Evolutionary conservation across 352 stramenopile genomes (phyloP).

Genomic region (Elongisporangium undulatum): DNA sequence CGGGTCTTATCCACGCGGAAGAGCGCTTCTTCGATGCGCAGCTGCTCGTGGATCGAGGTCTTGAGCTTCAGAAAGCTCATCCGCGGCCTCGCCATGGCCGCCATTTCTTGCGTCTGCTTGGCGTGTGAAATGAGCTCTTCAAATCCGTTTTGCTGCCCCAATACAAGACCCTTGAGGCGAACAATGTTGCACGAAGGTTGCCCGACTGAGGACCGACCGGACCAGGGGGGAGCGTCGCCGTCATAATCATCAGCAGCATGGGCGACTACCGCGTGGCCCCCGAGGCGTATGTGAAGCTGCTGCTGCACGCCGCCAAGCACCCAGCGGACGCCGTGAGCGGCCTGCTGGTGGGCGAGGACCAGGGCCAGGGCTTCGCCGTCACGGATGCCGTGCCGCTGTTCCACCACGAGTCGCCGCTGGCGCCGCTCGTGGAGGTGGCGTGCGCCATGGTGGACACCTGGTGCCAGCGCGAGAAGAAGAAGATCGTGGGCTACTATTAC

Average conservation of each 20-base stretch:
- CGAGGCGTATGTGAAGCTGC: slow-evolving; percentile 69
- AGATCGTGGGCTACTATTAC: slow-evolving; percentile 72
- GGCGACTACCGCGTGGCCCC: slow-evolving; percentile 59
- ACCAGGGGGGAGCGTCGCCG: too few relatives aligned
- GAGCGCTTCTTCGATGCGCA: slow-evolving; percentile 92
- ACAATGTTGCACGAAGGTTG: too few relatives aligned
- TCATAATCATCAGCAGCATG: slow-evolving; percentile 28
- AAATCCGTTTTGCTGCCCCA: too few relatives aligned
- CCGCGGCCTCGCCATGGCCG: slow-evolving; percentile 34
- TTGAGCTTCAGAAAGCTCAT: slow-evolving; percentile 70
- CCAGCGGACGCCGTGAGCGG: slow-evolving; percentile 40
- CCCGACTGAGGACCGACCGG: too few relatives aligned
- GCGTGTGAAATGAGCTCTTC: background rate
- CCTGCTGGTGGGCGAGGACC: slow-evolving; percentile 52
- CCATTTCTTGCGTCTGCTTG: slow-evolving; percentile 5
- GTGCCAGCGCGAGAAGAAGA: slow-evolving; percentile 29
- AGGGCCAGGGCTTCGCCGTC: slow-evolving; percentile 39
- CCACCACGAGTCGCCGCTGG: slow-evolving; percentile 66
- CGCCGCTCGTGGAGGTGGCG: slow-evolving; percentile 58
- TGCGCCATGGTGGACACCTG: slow-evolving; percentile 67
- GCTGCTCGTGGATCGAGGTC: slow-evolving; percentile 70
- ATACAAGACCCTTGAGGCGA: too few relatives aligned
- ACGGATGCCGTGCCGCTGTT: slow-evolving; percentile 72
- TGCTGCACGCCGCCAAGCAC: slow-evolving; percentile 65
- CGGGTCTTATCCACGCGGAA: slow-evolving; percentile 83